phyloP scores from a whole-genome alignment of 805 yeast species.

The Pichia ethanolica region DNA sequence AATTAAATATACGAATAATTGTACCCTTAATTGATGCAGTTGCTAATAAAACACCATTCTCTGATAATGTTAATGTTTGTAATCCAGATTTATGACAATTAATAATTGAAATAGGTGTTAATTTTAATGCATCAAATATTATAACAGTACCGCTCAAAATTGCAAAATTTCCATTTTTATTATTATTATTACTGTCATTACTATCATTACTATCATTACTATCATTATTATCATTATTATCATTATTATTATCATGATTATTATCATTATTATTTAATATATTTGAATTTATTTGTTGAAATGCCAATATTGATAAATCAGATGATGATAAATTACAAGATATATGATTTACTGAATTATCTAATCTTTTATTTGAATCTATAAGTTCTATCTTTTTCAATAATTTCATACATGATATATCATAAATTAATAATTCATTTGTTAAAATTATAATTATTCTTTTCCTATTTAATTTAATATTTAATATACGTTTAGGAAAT shows the following conservation, averaged over 20 bases:
- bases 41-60: constrained; percentile 74
- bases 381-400: constrained; percentile 55
- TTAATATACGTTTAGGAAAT: constrained; percentile 69
- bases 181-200: not conserved
- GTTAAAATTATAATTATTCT: constrained; percentile 69
- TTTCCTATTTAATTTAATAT: constrained; percentile 73
- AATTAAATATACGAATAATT: constrained; percentile 71
- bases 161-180: not conserved
- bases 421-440: constrained; percentile 83
- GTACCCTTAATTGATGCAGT: constrained; percentile 91
- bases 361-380: constrained; percentile 17
- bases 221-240: not conserved
- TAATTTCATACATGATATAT: constrained; percentile 81
- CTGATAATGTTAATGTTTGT: constrained; percentile 59
- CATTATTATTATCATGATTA: not conserved
- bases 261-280: not conserved
- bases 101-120: constrained; percentile 72
- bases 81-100: constrained; percentile 81
- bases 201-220: not conserved
- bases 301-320: constrained; percentile 45
- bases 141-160: constrained; percentile 55
- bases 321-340: constrained; percentile 29
- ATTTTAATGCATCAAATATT: constrained; percentile 65
- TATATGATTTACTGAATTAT: not conserved
- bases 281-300: constrained; percentile 40